These are phyloP conservation scores for Telopea speciosissima DNA, from an alignment of 177 flowering plant species.

Conservation along the genomic window DNA sequence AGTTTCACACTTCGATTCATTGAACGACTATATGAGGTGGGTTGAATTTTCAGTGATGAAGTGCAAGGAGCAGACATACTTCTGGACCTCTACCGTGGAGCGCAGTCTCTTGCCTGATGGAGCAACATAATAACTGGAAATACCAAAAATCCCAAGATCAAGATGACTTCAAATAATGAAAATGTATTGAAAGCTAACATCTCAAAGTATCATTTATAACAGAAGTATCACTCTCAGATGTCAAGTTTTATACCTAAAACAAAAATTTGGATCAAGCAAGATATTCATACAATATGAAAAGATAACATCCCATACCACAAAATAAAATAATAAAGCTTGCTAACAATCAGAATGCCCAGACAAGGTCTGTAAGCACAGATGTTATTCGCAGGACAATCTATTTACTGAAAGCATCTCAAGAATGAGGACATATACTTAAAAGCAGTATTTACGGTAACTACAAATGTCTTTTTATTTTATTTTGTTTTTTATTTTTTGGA, in stretches of 20 bases:
- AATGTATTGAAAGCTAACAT: background rate
- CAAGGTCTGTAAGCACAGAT: background rate
- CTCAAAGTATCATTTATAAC: background rate
- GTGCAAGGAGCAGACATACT: conserved; percentile 27
- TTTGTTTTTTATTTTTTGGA: background rate
- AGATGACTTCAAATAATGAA: background rate
- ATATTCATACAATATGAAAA: background rate
- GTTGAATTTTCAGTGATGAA: background rate
- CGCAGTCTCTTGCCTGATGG: conserved; percentile 77
- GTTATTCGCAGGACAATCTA: background rate
- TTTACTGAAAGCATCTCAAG: background rate
- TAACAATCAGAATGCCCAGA: background rate
- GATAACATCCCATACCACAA: background rate
- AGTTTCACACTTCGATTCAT: background rate
- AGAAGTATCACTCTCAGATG: background rate
- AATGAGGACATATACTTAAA: background rate
- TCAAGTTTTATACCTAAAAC: background rate
- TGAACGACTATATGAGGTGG: background rate
- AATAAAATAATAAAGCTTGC: background rate
- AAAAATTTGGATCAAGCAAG: background rate
- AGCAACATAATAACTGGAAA: conserved; percentile 62
- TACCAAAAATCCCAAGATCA: background rate
- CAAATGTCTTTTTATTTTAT: background rate
- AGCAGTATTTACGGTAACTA: background rate
- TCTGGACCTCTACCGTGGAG: conserved; percentile 67